A percentile compares a stretch with the other conserved stretches of the same genome.
Evolutionary conservation across 2,329 filamentous ascomycete genomes (phyloP).

Genomic region (Kalmusia sp.): DNA sequence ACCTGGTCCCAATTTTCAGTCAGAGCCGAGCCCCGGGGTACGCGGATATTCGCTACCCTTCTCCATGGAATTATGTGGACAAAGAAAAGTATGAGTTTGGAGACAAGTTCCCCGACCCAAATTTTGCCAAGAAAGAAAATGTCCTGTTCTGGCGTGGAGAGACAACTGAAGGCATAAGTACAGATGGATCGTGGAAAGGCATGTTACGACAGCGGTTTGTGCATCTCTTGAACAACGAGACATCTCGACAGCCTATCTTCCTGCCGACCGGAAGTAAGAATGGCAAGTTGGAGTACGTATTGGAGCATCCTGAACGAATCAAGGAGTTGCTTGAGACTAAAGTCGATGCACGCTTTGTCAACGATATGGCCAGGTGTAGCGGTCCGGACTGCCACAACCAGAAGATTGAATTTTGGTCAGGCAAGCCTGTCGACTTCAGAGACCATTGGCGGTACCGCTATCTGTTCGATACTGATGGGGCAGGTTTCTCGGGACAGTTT

Average conservation of each 20-base stretch:
- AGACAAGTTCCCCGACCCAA: slow-evolving; percentile 58
- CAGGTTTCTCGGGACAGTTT: slow-evolving; percentile 70
- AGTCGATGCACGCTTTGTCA: slow-evolving; percentile 64
- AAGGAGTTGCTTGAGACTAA: slow-evolving; percentile 60
- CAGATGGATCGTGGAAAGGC: slow-evolving; percentile 66
- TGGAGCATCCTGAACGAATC: slow-evolving; percentile 60
- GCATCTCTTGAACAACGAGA: slow-evolving; percentile 60
- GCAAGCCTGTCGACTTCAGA: slow-evolving; percentile 58
- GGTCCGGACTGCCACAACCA: slow-evolving; percentile 62
- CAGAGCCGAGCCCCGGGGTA: slow-evolving; percentile 75
- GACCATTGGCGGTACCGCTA: slow-evolving; percentile 71
- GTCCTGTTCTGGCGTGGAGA: slow-evolving; percentile 78
- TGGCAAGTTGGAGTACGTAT: slow-evolving; percentile 62
- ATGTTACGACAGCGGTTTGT: slow-evolving; percentile 75
- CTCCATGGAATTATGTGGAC: slow-evolving; percentile 67
- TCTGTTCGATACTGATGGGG: slow-evolving; percentile 74
- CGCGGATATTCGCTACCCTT: slow-evolving; percentile 78
- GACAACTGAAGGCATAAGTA: slow-evolving; percentile 61
- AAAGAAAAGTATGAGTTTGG: slow-evolving; percentile 62
- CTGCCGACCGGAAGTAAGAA: slow-evolving; percentile 57
- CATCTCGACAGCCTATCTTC: slow-evolving; percentile 38
- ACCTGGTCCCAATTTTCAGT: slow-evolving; percentile 78
- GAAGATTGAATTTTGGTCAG: slow-evolving; percentile 59
- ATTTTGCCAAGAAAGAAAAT: slow-evolving; percentile 69
- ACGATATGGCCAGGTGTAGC: slow-evolving; percentile 64